Base-by-base conservation (phyloP, 2,329 filamentous ascomycete genomes). In the Aspergillus cejpii region DNA sequence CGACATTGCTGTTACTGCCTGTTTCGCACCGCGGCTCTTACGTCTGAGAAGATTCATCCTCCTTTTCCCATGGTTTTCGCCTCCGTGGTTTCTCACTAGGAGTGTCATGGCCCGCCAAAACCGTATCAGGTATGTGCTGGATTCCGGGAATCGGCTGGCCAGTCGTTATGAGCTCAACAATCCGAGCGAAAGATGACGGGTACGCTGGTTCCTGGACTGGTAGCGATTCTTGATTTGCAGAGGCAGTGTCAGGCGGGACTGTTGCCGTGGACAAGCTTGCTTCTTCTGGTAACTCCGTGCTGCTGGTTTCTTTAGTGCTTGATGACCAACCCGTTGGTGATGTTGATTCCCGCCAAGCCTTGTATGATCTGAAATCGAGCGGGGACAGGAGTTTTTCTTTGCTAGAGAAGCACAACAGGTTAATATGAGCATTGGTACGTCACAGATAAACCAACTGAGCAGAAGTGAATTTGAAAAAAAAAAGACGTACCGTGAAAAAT, bases 111-210 rank as follows among this genome's bases (percentile, higher is more conserved):
- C 84, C 84, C 43, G 81, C 75, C 15, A 90, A 73, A 4, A 95
- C 73, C 0, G 84, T 92, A 54, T 87, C 79, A 3, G 90, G 88
- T 42, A 96, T 91, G 51, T 94, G 80, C 55, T 83, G 82, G 59
- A 96, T 94, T 1, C 90, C 90, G 1, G 89, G 88, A 34, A 96
- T 84, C 0, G 86, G 83, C 56, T 87, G 81, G 42, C 88, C 88
- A 21, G 81, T 83, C 19, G 87, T 86, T 43, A 96, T 86, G 43
- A 94, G 78, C 58, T 87, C 84, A 44, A 94, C 83, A 50, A 96
- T 88, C 53, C 91, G 82, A 6, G 86, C 84, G 65, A 96, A 95
- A 1, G 81, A 84, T 39, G 82, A 83, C 3, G 89, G 89, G 57
- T 94, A 94, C 1, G 80, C 78, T 28, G 87, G 65, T 27, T 67